Evolutionary conservation across 805 yeast species (phyloP).

Genomic region (Teunomyces barrocoloradensis): DNA sequence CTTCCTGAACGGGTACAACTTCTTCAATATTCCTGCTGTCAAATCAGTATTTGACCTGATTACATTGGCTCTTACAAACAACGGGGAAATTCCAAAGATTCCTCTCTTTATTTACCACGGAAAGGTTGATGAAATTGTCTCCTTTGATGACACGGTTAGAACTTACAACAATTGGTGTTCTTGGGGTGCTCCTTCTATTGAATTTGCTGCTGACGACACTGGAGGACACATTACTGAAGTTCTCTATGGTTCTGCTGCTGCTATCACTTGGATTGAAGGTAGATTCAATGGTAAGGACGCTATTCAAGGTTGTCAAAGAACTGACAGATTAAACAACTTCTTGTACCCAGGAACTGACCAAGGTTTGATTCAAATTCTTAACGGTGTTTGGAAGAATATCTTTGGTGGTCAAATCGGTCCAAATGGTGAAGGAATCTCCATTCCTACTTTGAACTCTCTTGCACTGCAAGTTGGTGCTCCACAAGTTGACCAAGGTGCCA

Average conservation of each 20-base stretch:
- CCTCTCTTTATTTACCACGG: constrained; percentile 12
- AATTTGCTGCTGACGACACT: constrained; percentile 5
- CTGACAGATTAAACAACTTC: constrained; percentile 48
- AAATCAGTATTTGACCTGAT: not conserved
- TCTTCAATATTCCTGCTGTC: not conserved
- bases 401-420: not conserved
- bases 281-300: constrained; percentile 14
- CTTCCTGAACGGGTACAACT: not conserved
- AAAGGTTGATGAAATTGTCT: constrained; percentile 9
- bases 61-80: not conserved
- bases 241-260: constrained; percentile 13
- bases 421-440: not conserved
- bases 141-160: constrained; percentile 5
- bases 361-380: not conserved
- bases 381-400: not conserved
- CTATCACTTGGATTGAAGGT: constrained; percentile 17
- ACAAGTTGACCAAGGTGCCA: too few species aligned
- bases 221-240: constrained; percentile 16
- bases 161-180: constrained; percentile 11
- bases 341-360: constrained; percentile 36
- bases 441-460: too few species aligned
- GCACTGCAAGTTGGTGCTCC: too few species aligned
- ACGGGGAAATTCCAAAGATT: constrained; percentile 4
- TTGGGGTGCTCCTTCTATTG: constrained; percentile 8
- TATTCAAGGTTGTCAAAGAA: constrained; percentile 16